Percentiles rank a stretch among this genome's conserved stretches.
Evolutionary conservation across 352 stramenopile genomes (phyloP).

Genomic region (Phytophthora palmivora): DNA sequence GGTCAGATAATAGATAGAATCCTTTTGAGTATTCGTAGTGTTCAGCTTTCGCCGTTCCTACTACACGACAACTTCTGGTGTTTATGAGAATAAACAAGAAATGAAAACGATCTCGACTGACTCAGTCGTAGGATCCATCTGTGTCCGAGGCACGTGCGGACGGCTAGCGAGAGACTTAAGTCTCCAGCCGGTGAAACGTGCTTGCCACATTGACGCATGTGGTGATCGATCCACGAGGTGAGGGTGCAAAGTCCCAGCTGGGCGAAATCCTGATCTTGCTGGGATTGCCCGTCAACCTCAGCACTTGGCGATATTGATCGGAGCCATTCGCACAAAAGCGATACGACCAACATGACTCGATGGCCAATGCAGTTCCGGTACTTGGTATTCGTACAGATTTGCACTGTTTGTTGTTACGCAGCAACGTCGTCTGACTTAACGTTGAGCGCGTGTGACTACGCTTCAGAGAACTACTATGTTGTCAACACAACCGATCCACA

Average conservation of each 20-base stretch:
- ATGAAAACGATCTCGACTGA: constrained; percentile 21
- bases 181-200: constrained; percentile 19
- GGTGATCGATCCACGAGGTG: constrained; percentile 22
- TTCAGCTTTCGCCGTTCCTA: constrained; percentile 14
- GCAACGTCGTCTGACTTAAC: constrained; percentile 16
- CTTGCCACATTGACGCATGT: constrained; percentile 26
- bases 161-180: constrained; percentile 18
- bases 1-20: constrained; percentile 33
- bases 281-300: constrained; percentile 1
- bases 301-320: constrained; percentile 21
- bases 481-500: constrained; percentile 29
- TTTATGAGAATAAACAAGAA: neutral
- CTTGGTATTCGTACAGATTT: constrained; percentile 18
- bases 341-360: constrained; percentile 18
- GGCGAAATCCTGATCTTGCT: constrained; percentile 15
- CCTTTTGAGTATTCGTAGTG: constrained; percentile 12
- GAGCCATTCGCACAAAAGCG: constrained; percentile 11
- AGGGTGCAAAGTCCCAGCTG: constrained; percentile 30
- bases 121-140: constrained; percentile 29
- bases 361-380: constrained; percentile 5
- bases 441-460: constrained; percentile 32
- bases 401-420: constrained; percentile 3
- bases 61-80: too few species aligned
- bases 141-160: constrained; percentile 6
- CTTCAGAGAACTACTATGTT: constrained; percentile 41